Base-by-base conservation (phyloP, 2,329 filamentous ascomycete species). In the Beauveria asiatica region DNA sequence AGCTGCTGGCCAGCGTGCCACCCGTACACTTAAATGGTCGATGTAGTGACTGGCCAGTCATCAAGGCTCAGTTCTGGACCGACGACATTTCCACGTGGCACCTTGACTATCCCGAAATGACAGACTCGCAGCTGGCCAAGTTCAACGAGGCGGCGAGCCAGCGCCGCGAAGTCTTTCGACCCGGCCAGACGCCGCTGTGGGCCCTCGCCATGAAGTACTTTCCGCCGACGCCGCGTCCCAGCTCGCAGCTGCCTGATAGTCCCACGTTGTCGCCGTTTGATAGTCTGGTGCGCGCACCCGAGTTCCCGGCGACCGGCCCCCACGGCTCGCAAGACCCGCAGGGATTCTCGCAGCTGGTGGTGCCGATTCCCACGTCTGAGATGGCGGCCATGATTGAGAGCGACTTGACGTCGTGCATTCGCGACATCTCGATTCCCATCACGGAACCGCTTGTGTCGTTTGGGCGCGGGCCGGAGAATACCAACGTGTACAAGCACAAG, bases 381-480 rank as follows among this genome's bases (percentile, higher is more conserved):
- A 46, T 56, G 44, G 59, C 91, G 2, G 91, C 88, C 8, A 82
- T 83, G 59, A 75, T 96, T 16, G 81, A 83, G 16, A 86, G 87
- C 0, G 80, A 86, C 0, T 67, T 80, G 0, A 84, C 83, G 16
- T 96, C 92, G 0, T 80, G 83, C 62, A 77, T 89, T 7, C 75
- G 80, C 1, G 80, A 80, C 23, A 80, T 90, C 25, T 82, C 80
- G 0, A 78, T 95, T 37, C 80, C 81, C 39, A 76, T 97, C 16
- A 83, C 84, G 11, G 80, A 84, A 45, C 83, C 85, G 3, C 74
- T 90, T 65, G 84, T 87, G 0, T 88, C 86, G 0, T 97, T 91
- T 85, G 93, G 93, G 33, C 85, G 93, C 27, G 83, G 83, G 0
- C 76, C 74, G 1, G 77, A 80, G 21, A 92, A 91, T 66, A 93